Evolutionary conservation across 495 filamentous ascomycete genomes (phyloP).

Genomic region (Cercophora newfieldiana): DNA sequence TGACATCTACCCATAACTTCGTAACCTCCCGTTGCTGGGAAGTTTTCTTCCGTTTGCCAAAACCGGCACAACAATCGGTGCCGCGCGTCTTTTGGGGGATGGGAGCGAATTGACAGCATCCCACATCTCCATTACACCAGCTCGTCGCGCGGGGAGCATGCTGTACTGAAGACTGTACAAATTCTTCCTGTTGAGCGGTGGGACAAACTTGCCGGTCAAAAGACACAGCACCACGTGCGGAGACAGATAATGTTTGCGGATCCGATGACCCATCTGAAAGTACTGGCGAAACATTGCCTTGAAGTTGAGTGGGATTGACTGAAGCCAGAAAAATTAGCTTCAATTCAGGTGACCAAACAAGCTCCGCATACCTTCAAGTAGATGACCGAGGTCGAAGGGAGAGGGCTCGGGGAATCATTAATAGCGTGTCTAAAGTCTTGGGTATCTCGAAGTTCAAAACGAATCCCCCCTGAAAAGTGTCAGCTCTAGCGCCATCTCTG

Average conservation of each 20-base stretch:
- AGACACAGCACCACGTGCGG: slow-evolving; percentile 85
- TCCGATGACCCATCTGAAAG: slow-evolving; percentile 87
- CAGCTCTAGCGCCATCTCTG: not conserved
- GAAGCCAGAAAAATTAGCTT: slow-evolving; percentile 19
- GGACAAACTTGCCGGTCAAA: slow-evolving; percentile 82
- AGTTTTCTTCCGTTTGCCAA: slow-evolving; percentile 30
- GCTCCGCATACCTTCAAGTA: slow-evolving; percentile 64
- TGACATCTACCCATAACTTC: slow-evolving; percentile 28
- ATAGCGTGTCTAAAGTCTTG: slow-evolving; percentile 46
- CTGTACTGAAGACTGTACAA: slow-evolving; percentile 97
- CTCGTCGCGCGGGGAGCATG: slow-evolving; percentile 85
- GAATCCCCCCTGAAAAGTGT: slow-evolving; percentile 67
- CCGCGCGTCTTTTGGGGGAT: slow-evolving; percentile 38
- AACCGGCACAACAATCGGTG: slow-evolving; percentile 25
- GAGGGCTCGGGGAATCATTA: slow-evolving; percentile 33
- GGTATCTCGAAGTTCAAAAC: slow-evolving; percentile 84
- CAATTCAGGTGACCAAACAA: not conserved
- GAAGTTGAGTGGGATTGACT: slow-evolving; percentile 90
- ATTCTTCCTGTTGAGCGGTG: slow-evolving; percentile 89
- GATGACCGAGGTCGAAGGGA: slow-evolving; percentile 68
- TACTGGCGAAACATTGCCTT: slow-evolving; percentile 95
- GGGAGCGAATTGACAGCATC: slow-evolving; percentile 61
- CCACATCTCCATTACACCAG: slow-evolving; percentile 85
- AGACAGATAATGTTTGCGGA: slow-evolving; percentile 92
- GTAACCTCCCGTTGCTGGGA: slow-evolving; percentile 28